Conservation (phyloP, 805 yeast species). For the Schizosaccharomyces lindneri region DNA sequence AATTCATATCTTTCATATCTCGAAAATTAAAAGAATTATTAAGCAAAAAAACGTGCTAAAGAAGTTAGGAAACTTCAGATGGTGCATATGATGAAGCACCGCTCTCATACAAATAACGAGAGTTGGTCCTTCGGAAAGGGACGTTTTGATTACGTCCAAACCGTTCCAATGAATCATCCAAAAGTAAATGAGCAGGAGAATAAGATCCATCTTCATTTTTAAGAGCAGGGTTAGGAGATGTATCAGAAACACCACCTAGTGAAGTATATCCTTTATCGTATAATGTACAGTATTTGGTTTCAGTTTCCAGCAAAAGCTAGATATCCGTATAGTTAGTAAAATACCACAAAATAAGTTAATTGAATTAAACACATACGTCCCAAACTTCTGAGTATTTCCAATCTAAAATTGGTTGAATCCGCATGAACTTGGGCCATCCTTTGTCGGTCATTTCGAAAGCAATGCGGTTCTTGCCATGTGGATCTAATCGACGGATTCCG, state of each 20-base stretch:
- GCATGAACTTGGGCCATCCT: conserved; percentile 69
- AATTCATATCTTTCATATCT: too few species aligned
- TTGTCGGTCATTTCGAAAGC: conserved; percentile 57
- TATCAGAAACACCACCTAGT: conserved; percentile 52
- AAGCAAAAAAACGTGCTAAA: background rate
- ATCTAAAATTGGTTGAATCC: conserved; percentile 70
- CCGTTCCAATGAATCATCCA: conserved; percentile 36
- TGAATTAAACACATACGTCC: conserved; percentile 15
- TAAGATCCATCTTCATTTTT: conserved; percentile 19
- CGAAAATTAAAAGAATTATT: too few species aligned
- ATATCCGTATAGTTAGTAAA: background rate
- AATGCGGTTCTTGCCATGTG: conserved; percentile 37
- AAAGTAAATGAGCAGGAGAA: conserved; percentile 21
- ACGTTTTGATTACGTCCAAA: conserved; percentile 14
- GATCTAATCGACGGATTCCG: conserved; percentile 75
- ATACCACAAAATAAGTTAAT: background rate
- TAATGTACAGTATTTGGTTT: conserved; percentile 45
- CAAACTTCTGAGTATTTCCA: conserved; percentile 74
- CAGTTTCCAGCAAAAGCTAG: conserved; percentile 33
- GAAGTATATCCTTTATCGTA: conserved; percentile 78
- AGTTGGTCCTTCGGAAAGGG: background rate
- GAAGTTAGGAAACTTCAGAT: background rate
- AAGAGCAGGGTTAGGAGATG: conserved; percentile 46
- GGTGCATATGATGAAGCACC: background rate
- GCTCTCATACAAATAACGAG: background rate